Conservation (phyloP, 2,329 filamentous ascomycete genomes). For the Beauveria sp. region DNA sequence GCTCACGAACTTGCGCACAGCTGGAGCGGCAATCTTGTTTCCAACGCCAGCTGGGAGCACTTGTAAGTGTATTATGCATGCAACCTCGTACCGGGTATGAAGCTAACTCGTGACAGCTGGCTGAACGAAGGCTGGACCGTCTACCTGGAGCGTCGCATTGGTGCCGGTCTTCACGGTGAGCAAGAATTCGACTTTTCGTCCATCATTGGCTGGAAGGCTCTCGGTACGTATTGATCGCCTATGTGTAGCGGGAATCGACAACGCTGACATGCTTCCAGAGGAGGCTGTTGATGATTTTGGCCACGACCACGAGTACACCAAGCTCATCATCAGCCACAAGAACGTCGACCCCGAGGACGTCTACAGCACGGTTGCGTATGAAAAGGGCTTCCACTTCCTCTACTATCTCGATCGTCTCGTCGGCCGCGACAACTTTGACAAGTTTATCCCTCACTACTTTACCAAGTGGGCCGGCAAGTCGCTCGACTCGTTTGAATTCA, state of each 20-base stretch:
- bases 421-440: constrained; percentile 81
- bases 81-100: too few species aligned
- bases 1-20: constrained; percentile 72
- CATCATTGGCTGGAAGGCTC: constrained; percentile 90
- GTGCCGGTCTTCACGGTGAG: constrained; percentile 70
- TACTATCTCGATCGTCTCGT: constrained; percentile 84
- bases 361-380: constrained; percentile 87
- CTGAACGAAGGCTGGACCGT: constrained; percentile 82
- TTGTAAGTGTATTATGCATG: constrained; percentile 40
- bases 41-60: constrained; percentile 74
- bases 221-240: constrained; percentile 39
- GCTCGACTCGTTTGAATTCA: constrained; percentile 91
- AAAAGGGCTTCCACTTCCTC: constrained; percentile 93
- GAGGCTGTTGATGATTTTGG: constrained; percentile 75
- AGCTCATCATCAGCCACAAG: constrained; percentile 78
- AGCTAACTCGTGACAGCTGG: constrained; percentile 38
- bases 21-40: constrained; percentile 85
- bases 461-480: constrained; percentile 76
- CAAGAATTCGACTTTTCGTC: constrained; percentile 86
- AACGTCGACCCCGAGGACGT: constrained; percentile 92
- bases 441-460: constrained; percentile 95
- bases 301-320: constrained; percentile 83
- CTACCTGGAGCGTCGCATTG: constrained; percentile 83
- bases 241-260: background rate
- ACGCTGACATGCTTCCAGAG: constrained; percentile 34